A percentile compares a stretch with the other conserved stretches of the same genome.
Conservation (phyloP, 176 grass and related monocot species). For the Pontederia crassipes region DNA sequence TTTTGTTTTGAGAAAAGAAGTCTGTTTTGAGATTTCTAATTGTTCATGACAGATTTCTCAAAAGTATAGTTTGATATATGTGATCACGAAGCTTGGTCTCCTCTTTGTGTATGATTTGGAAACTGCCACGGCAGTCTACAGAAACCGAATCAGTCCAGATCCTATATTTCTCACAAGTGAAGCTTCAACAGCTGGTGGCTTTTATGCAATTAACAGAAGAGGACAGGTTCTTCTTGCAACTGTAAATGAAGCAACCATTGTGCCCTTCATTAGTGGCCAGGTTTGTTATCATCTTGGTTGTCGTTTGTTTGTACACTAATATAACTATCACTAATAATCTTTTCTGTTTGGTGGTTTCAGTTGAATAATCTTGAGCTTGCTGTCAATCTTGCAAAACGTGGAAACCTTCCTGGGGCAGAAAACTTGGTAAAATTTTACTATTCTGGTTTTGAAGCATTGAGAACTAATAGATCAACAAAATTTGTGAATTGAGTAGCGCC, state of each 20-base stretch:
- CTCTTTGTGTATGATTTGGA: slow-evolving; percentile 95
- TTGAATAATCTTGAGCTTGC: slow-evolving; percentile 92
- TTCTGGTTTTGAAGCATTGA: too few relatives aligned
- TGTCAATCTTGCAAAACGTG: slow-evolving; percentile 95
- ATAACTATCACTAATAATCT: slow-evolving; percentile 6
- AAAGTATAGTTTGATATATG: slow-evolving; percentile 88
- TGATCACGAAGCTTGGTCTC: slow-evolving; percentile 88
- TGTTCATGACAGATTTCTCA: slow-evolving; percentile 56
- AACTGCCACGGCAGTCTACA: slow-evolving; percentile 74
- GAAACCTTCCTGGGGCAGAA: slow-evolving; percentile 92
- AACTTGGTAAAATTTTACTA: slow-evolving; percentile 44
- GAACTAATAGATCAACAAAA: too few relatives aligned
- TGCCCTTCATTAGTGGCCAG: slow-evolving; percentile 76
- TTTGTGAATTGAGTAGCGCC: too few relatives aligned
- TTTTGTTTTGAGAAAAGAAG: too few relatives aligned
- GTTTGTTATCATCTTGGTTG: slow-evolving; percentile 30
- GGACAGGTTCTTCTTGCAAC: slow-evolving; percentile 90
- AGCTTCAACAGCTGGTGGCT: slow-evolving; percentile 66
- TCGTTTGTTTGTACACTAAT: slow-evolving; percentile 2
- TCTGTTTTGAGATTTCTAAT: neutral
- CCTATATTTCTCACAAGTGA: slow-evolving; percentile 90
- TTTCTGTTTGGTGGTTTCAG: slow-evolving; percentile 24
- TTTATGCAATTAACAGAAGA: slow-evolving; percentile 91
- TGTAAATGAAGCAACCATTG: slow-evolving; percentile 79
- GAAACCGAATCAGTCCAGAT: slow-evolving; percentile 95